Conservation (phyloP, 2,329 filamentous ascomycete genomes). For the Leptographium radiaticola region DNA sequence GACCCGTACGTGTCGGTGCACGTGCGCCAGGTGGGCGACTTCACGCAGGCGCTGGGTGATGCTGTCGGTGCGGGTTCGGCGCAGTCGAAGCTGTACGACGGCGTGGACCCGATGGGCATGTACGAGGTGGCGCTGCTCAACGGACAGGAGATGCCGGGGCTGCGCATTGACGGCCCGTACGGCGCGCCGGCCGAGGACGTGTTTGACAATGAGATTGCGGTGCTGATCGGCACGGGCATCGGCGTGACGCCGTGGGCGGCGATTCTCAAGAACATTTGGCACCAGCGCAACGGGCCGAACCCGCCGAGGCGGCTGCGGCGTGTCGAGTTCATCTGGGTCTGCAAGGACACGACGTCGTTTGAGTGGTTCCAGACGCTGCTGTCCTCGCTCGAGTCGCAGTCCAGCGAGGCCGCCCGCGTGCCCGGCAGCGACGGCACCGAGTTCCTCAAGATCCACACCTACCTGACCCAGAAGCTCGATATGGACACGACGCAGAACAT, state of each 20-base stretch:
- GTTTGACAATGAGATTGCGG: slow-evolving; percentile 82
- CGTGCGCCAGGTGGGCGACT: slow-evolving; percentile 92
- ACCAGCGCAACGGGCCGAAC: slow-evolving; percentile 80
- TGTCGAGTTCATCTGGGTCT: slow-evolving; percentile 98
- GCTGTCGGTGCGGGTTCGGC: slow-evolving; percentile 82
- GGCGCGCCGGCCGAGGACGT: slow-evolving; percentile 96
- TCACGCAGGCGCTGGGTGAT: slow-evolving; percentile 85
- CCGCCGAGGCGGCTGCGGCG: slow-evolving; percentile 78
- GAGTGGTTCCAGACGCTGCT: slow-evolving; percentile 98
- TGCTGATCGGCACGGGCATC: slow-evolving; percentile 76
- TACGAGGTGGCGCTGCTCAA: slow-evolving; percentile 94
- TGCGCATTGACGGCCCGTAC: slow-evolving; percentile 91
- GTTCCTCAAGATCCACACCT: slow-evolving; percentile 96
- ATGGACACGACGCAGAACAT: slow-evolving; percentile 92
- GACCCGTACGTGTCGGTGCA: slow-evolving; percentile 92
- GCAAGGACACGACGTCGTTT: slow-evolving; percentile 88
- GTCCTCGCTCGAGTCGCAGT: slow-evolving; percentile 80
- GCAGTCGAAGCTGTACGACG: slow-evolving; percentile 81
- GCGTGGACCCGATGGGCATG: slow-evolving; percentile 86
- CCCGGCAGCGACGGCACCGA: slow-evolving; percentile 58
- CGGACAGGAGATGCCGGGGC: slow-evolving; percentile 77
- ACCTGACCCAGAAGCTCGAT: slow-evolving; percentile 87
- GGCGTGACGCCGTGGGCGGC: slow-evolving; percentile 79
- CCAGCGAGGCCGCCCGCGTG: slow-evolving; percentile 52
- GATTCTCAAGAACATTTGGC: slow-evolving; percentile 96